Conservation (phyloP, 768 basidiomycete genomes). For the Suillus luteus region DNA sequence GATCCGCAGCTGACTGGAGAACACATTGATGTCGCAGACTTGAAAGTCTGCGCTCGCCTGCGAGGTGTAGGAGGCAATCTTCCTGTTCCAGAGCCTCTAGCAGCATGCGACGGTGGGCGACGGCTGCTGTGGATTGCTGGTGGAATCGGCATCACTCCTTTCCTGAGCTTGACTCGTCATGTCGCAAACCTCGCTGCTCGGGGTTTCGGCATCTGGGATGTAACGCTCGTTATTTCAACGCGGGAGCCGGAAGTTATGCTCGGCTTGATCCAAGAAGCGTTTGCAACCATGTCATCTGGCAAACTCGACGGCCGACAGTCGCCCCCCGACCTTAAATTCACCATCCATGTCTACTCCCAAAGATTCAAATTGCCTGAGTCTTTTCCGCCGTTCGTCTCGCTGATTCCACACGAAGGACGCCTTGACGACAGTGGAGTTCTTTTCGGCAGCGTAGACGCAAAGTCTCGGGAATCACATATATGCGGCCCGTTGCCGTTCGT, state of each 20-base stretch:
- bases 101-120: conserved; percentile 27
- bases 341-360: conserved; percentile 22
- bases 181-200: conserved; percentile 19
- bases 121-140: conserved; percentile 61
- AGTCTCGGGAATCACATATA: conserved; percentile 21
- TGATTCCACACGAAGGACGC: conserved; percentile 21
- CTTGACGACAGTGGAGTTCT: conserved; percentile 23
- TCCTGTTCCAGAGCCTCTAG: conserved; percentile 22
- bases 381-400: conserved; percentile 15
- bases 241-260: conserved; percentile 55
- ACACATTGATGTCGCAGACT: conserved; percentile 23
- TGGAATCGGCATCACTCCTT: conserved; percentile 67
- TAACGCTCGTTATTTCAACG: conserved; percentile 52
- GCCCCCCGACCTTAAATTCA: conserved; percentile 15
- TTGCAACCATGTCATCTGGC: conserved; percentile 8
- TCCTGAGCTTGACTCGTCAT: conserved; percentile 50
- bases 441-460: conserved; percentile 22
- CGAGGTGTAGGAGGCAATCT: conserved; percentile 58
- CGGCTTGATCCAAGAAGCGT: conserved; percentile 40
- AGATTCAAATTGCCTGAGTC: conserved; percentile 7
- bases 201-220: conserved; percentile 36
- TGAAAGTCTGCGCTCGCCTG: conserved; percentile 46
- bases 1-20: conserved; percentile 13
- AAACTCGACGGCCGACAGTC: conserved; percentile 2
- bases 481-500: conserved; percentile 31